Evolutionary conservation across 2,329 filamentous ascomycete genomes (phyloP).

Genomic region (Xylaria sp.): DNA sequence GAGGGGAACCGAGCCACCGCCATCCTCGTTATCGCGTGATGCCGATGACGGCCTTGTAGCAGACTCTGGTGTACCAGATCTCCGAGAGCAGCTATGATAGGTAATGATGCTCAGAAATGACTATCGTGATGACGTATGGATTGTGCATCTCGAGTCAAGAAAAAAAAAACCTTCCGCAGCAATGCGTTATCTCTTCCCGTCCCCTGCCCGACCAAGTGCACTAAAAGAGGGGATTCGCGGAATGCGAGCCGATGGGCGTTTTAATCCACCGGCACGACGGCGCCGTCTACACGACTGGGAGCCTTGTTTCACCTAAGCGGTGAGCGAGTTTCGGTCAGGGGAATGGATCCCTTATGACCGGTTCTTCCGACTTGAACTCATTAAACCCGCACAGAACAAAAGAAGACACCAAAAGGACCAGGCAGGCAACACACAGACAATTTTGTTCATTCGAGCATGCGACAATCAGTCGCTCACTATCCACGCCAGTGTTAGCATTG

Average conservation of each 20-base stretch:
- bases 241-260: conserved; percentile 32
- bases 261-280: conserved; percentile 30
- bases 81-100: conserved; percentile 24
- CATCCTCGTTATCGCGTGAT: conserved; percentile 33
- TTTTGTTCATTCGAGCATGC: background rate
- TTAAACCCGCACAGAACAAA: conserved; percentile 8
- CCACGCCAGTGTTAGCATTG: conserved; percentile 31
- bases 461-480: conserved; percentile 10
- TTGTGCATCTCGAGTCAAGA: conserved; percentile 19
- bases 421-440: background rate
- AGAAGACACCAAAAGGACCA: background rate
- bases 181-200: conserved; percentile 22
- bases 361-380: conserved; percentile 26
- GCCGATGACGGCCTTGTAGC: conserved; percentile 37
- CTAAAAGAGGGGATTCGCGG: conserved; percentile 24
- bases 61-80: conserved; percentile 23
- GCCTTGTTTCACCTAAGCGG: conserved; percentile 37
- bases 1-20: conserved; percentile 40
- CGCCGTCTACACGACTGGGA: conserved; percentile 24
- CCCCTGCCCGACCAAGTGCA: conserved; percentile 9
- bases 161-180: conserved; percentile 11
- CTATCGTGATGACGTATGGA: conserved; percentile 35
- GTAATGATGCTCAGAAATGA: conserved; percentile 33
- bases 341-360: conserved; percentile 31
- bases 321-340: conserved; percentile 37